Evolutionary conservation across 176 grass and related monocot species (phyloP), one percentile per base, ranked within the genome.

Genomic region (Luzula sylvatica): DNA sequence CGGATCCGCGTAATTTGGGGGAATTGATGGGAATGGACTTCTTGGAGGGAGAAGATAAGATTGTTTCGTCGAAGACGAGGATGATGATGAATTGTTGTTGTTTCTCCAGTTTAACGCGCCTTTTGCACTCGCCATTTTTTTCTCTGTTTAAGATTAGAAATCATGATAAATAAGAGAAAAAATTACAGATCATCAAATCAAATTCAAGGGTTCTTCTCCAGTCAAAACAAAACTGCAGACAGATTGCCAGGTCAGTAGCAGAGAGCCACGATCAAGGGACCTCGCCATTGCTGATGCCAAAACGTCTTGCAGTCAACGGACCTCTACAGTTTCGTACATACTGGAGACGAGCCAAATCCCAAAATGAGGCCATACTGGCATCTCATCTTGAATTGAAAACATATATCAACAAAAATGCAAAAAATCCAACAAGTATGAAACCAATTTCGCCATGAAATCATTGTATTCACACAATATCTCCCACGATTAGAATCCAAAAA

Each of bases 11-110:
- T 68, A 87, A 11, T 69, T 45, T 27, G 60, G 45, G 9, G 66
- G 39, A 18, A 63, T 14, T 0, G 71, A 65, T 13, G 81, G 92
- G 57, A 87, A 90, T 3, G 92, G 86, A 74, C 85, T 83, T 44
- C 76, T 87, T 7, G 92, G 92, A 50, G 92, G 92, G 55, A 89
- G 80, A 27, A 81, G 55, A 18, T 59, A 71, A 1, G 67, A 59
- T 71, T 71, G 67, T 26, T 71, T 71, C 26, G 67, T 35, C n/a
- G 67, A 46, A 60, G 67, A 49, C 21, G 67, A 46, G 4, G 54
- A 58, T 9, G 30, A 35, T n/a, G n/a, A n/a, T n/a, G n/a, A n/a
- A n/a, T n/a, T n/a, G 45, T 8, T 26, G 11, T 64, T 64, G 26
- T 59, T 71, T 38, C 67, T 54, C 13, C 32, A 23, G 39, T 61